Evolutionary conservation across 495 filamentous ascomycete species (phyloP).

Genomic region (Penicillium mononematosum): DNA sequence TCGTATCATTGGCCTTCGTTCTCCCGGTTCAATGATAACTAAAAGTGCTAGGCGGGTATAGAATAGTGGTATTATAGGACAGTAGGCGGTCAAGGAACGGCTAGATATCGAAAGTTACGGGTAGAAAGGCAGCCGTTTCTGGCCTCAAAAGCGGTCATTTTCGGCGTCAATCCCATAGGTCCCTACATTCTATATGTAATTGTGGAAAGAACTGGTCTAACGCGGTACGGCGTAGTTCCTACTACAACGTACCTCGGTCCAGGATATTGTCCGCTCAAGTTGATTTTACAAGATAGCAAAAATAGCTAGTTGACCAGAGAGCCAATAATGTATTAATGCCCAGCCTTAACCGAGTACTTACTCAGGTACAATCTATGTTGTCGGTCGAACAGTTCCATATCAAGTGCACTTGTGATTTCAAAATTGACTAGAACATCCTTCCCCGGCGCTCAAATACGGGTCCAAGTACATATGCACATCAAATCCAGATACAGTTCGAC

Average conservation of each 20-base stretch:
- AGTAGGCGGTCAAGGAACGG: too few relatives aligned
- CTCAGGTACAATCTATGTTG: not conserved
- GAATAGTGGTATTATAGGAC: too few relatives aligned
- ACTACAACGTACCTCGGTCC: not conserved
- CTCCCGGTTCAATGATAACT: too few relatives aligned
- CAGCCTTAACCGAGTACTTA: not conserved
- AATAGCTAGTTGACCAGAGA: not conserved
- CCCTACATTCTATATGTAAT: too few relatives aligned
- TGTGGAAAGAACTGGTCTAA: not conserved
- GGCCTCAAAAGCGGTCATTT: too few relatives aligned
- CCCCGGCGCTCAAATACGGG: not conserved
- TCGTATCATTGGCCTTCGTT: too few relatives aligned
- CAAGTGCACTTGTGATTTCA: not conserved
- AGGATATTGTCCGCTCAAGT: not conserved
- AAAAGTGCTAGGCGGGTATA: too few relatives aligned
- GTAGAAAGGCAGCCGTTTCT: too few relatives aligned
- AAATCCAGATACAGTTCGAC: not conserved
- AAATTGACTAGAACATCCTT: not conserved
- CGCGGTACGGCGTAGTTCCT: not conserved
- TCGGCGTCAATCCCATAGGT: too few relatives aligned
- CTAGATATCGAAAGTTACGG: too few relatives aligned
- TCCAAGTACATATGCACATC: not conserved
- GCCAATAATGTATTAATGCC: not conserved
- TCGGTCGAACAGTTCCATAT: not conserved
- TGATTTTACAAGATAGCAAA: not conserved